Percentiles rank a stretch among this genome's conserved stretches.
Conservation (phyloP, 495 filamentous ascomycete species). For the Xylaria sp. region DNA sequence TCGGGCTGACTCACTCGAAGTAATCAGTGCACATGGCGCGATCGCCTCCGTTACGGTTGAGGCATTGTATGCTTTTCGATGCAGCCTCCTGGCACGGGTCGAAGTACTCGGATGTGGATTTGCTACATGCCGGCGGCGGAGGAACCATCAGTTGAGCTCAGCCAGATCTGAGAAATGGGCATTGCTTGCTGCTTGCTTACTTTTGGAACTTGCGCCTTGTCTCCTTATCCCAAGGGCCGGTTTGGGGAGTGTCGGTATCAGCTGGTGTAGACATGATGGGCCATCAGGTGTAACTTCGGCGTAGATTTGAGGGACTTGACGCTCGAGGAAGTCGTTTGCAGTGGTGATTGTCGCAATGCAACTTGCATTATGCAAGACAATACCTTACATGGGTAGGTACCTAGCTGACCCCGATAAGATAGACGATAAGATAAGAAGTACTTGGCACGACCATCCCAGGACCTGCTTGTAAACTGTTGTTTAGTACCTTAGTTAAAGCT, state of each 20-base stretch:
- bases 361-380: no score
- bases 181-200: slow-evolving; percentile 45
- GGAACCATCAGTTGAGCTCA: slow-evolving; percentile 10
- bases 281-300: neutral
- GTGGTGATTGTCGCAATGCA: neutral
- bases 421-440: neutral
- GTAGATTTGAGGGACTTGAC: neutral
- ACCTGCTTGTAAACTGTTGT: no score
- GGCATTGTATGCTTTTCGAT: slow-evolving; percentile 79
- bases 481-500: no score
- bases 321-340: neutral
- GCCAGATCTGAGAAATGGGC: slow-evolving; percentile 11
- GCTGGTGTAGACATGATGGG: slow-evolving; percentile 37
- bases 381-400: no score
- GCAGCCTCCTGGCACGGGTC: slow-evolving; percentile 97
- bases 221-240: slow-evolving; percentile 50
- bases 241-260: slow-evolving; percentile 26
- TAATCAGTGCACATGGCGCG: slow-evolving; percentile 89
- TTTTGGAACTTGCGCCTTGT: slow-evolving; percentile 54
- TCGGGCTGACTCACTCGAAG: slow-evolving; percentile 75
- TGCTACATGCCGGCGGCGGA: slow-evolving; percentile 59
- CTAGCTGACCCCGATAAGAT: neutral
- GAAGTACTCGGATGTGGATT: slow-evolving; percentile 82
- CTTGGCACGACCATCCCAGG: no score
- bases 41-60: slow-evolving; percentile 85